These are phyloP conservation scores for Aspergillus indologenus DNA, from an alignment of 495 filamentous ascomycete species.

Conservation along the genomic window DNA sequence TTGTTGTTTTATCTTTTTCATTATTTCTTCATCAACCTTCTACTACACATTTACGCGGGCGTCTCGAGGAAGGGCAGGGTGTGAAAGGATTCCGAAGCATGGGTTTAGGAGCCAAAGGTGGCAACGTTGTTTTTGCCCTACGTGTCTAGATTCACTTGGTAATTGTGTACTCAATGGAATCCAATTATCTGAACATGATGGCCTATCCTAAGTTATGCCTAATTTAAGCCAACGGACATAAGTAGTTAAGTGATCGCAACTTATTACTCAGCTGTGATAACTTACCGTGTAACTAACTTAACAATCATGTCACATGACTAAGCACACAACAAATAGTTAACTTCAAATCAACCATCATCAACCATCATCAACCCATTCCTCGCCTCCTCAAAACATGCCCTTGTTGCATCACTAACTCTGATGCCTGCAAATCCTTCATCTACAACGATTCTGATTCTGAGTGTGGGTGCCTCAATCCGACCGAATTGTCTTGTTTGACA, in stretches of 20 bases:
- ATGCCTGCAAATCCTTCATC: too few relatives aligned
- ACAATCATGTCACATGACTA: neutral
- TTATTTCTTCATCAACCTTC: slow-evolving; percentile 17
- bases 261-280: neutral
- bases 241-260: neutral
- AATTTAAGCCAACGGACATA: too few relatives aligned
- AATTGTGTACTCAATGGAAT: neutral
- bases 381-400: too few relatives aligned
- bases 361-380: too few relatives aligned
- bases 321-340: neutral
- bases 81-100: slow-evolving; percentile 14
- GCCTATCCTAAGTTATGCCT: too few relatives aligned
- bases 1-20: slow-evolving; percentile 12
- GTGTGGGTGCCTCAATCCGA: too few relatives aligned
- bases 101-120: slow-evolving; percentile 14
- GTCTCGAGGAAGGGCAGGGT: slow-evolving; percentile 24
- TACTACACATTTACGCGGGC: slow-evolving; percentile 17
- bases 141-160: slow-evolving; percentile 4
- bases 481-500: too few relatives aligned
- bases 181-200: neutral
- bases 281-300: too few relatives aligned
- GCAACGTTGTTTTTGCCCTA: slow-evolving; percentile 9
- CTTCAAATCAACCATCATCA: too few relatives aligned
- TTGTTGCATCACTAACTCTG: too few relatives aligned
- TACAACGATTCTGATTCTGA: too few relatives aligned